Percentiles rank a stretch among this genome's conserved stretches.
Conservation (phyloP, 2,329 filamentous ascomycete species). For the Cladosporium sp. region DNA sequence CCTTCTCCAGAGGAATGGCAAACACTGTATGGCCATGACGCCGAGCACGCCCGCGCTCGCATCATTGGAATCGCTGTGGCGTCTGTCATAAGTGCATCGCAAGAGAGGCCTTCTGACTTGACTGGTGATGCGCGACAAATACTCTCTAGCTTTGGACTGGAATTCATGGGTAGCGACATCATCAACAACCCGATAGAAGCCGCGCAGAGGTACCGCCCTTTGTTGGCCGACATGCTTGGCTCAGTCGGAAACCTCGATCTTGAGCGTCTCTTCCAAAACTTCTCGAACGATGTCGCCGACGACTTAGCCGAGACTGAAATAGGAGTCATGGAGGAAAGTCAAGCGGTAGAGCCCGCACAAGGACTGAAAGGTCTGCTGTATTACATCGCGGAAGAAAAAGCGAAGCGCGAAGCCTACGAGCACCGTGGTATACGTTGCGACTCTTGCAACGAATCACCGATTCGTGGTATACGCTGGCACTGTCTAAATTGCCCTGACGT, state of each 20-base stretch:
- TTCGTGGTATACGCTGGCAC: conserved; percentile 87
- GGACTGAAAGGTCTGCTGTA: conserved; percentile 64
- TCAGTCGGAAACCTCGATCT: conserved; percentile 17
- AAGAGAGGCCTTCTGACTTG: background rate
- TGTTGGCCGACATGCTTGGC: conserved; percentile 13
- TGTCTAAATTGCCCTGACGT: conserved; percentile 96
- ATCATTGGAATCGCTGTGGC: background rate
- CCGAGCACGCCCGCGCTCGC: background rate
- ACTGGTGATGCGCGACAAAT: background rate
- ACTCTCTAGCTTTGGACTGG: background rate
- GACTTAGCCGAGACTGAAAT: conserved; percentile 30
- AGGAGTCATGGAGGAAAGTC: conserved; percentile 22
- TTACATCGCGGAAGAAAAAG: conserved; percentile 90
- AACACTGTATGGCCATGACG: background rate
- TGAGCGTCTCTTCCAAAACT: conserved; percentile 22
- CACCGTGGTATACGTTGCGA: conserved; percentile 93
- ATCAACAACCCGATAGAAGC: conserved; percentile 1
- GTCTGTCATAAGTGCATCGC: background rate
- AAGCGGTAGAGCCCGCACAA: conserved; percentile 30
- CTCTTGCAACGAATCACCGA: conserved; percentile 81
- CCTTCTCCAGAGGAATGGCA: conserved; percentile 15
- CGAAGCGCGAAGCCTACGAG: conserved; percentile 81
- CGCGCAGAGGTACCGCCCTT: background rate
- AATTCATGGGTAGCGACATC: background rate
- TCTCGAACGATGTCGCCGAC: conserved; percentile 20